phyloP scores from a whole-genome alignment of 176 grass and related monocot genomes.

The Dendrocalamus sinicus region DNA sequence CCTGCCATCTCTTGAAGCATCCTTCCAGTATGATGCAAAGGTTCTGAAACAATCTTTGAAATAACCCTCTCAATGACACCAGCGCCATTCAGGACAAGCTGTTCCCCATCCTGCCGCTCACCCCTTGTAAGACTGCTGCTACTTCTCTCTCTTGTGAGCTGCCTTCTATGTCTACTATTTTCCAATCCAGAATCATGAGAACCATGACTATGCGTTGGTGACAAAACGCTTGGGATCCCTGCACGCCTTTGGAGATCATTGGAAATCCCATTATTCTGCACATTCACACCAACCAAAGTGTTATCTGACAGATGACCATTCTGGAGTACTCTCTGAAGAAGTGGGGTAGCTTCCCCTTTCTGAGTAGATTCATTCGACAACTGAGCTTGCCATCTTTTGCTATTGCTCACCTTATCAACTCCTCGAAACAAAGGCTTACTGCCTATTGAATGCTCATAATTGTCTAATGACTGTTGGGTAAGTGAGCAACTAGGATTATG shows the following conservation, averaged over 20 bases:
- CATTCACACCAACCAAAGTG: conserved; percentile 47
- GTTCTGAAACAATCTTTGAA: conserved; percentile 84
- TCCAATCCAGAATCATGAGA: conserved; percentile 62
- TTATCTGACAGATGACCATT: conserved; percentile 61
- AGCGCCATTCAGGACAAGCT: conserved; percentile 65
- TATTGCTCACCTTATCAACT: conserved; percentile 57
- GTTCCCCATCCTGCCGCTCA: conserved; percentile 60
- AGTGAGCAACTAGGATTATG: conserved; percentile 81
- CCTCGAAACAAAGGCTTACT: conserved; percentile 69
- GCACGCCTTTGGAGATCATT: conserved; percentile 25
- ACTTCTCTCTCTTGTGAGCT: conserved; percentile 69
- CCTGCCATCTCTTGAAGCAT: conserved; percentile 99
- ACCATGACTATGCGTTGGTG: conserved; percentile 46
- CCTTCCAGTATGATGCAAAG: conserved; percentile 75
- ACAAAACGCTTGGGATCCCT: conserved; percentile 39
- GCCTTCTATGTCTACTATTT: conserved; percentile 59
- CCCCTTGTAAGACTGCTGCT: conserved; percentile 62
- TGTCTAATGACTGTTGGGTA: conserved; percentile 73
- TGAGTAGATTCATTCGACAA: conserved; percentile 55
- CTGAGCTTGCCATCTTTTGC: conserved; percentile 57
- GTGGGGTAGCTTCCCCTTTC: conserved; percentile 44
- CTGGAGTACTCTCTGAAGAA: conserved; percentile 57
- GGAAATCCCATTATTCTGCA: conserved; percentile 46
- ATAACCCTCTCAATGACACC: conserved; percentile 83
- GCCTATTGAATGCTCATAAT: conserved; percentile 73